Base-by-base conservation (phyloP, 1,284 basidiomycete species). In the Rhodofomes roseus region DNA sequence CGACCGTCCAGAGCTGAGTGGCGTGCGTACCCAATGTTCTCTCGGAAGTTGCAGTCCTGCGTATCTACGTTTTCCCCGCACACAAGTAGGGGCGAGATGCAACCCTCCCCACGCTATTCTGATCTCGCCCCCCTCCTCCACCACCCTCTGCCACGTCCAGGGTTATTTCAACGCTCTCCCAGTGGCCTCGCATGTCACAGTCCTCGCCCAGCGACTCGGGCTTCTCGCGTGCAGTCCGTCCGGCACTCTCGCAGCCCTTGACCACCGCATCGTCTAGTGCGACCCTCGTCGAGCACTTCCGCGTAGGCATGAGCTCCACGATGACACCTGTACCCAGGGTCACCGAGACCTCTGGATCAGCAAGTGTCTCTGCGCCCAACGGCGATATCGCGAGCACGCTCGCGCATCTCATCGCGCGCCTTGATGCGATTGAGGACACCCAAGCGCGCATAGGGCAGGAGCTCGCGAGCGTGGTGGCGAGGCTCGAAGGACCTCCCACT, bases 341-440 rank as follows among this genome's bases (percentile, higher is more conserved):
- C 25, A 23, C 36, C 37, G 16, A 31, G 22, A 40, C 25, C 31
- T 43, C 46, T 16, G 23, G 36, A 37, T 18, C 62, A 61, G 37
- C 60, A 65, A 6, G 60, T 57, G 11, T 58, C 54, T 16, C 57
- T 60, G 57, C 59, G 39, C 31, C 53, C 2, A 14, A 39, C 20
- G 43, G n/a, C 5, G 55, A 44, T 16, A 41, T 27, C 36, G 37
- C 56, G 48, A 51, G 48, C 34, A 57, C 39, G 51, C 55, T 64
- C 34, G 60, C 59, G 7, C 65, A 62, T 29, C 58, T 75, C 27
- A 50, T 62, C 14, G 56, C 63, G 54, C 65, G 72, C 14, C 57
- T 76, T 46, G 72, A 71, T 14, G 61, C 58, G 12, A 69, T 76
- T 34, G 70, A 73, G 58, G 64, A 63, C 14, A 64, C 66, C 57